phyloP scores from a whole-genome alignment of 2,329 filamentous ascomycete genomes.

The Tricladium varicosporioides region DNA sequence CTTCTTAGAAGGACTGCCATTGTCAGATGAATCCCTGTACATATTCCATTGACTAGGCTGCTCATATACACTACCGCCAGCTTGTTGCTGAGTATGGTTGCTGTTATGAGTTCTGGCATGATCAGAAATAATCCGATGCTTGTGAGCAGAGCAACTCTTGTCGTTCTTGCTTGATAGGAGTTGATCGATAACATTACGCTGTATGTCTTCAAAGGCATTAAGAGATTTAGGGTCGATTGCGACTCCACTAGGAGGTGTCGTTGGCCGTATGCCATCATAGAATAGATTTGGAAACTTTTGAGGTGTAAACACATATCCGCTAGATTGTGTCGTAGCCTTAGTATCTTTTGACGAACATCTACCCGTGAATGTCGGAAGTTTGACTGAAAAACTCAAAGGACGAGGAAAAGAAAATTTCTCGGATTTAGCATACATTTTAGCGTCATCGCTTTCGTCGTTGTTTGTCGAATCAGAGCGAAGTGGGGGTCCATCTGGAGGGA shows the following conservation, averaged over 20 bases:
- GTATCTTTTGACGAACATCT: slow-evolving; percentile 3
- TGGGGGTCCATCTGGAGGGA: slow-evolving; percentile 24
- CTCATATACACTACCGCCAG: not conserved
- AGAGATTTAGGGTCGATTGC: slow-evolving; percentile 16
- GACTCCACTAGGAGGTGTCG: slow-evolving; percentile 32
- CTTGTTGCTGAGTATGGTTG: not conserved
- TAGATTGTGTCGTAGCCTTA: not conserved
- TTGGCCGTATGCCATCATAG: slow-evolving; percentile 3
- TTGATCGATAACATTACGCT: slow-evolving; percentile 23
- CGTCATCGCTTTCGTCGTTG: slow-evolving; percentile 16
- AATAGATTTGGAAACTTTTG: slow-evolving; percentile 18
- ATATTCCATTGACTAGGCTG: slow-evolving; percentile 6
- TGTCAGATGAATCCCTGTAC: slow-evolving; percentile 12
- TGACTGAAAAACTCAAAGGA: slow-evolving; percentile 6
- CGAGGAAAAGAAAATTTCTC: slow-evolving; percentile 4
- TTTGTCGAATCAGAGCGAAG: slow-evolving; percentile 17
- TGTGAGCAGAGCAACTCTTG: slow-evolving; percentile 3
- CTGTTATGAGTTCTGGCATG: not conserved
- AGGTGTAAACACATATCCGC: not conserved
- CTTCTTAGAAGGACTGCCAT: slow-evolving; percentile 21
- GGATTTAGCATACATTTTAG: slow-evolving; percentile 30
- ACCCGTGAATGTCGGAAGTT: slow-evolving; percentile 21
- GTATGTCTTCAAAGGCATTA: slow-evolving; percentile 22
- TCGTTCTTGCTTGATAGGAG: slow-evolving; percentile 23
- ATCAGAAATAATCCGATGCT: not conserved